phyloP scores from a whole-genome alignment of 352 stramenopile species.

The Phytopythium helicoides region DNA sequence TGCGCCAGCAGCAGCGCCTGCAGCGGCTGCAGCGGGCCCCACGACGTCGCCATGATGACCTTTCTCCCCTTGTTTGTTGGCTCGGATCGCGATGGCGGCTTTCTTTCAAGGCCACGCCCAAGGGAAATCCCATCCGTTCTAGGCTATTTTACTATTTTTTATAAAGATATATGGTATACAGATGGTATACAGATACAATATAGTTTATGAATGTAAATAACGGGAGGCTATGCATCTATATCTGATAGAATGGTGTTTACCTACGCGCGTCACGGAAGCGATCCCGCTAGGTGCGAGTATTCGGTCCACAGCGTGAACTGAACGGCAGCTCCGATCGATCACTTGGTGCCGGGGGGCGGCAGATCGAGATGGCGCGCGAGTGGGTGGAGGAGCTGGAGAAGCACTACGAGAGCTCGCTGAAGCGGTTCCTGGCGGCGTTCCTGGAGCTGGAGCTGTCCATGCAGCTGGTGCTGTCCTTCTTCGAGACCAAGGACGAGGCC shows the following conservation, averaged over 20 bases:
- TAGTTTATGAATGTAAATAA: too few relatives aligned
- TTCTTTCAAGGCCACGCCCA: background rate
- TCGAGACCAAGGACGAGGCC: slow-evolving; percentile 48
- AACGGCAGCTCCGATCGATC: too few relatives aligned
- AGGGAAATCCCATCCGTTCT: background rate
- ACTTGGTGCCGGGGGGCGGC: too few relatives aligned
- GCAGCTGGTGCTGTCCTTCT: slow-evolving; percentile 67
- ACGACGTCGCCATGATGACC: slow-evolving; percentile 25
- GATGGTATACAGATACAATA: too few relatives aligned
- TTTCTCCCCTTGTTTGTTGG: too few relatives aligned
- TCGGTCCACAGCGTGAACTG: too few relatives aligned
- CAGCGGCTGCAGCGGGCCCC: slow-evolving; percentile 55
- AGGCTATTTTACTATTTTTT: too few relatives aligned
- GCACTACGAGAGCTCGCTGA: slow-evolving; percentile 54
- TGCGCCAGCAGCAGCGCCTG: slow-evolving; percentile 36
- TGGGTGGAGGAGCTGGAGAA: slow-evolving; percentile 21
- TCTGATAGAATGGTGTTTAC: too few relatives aligned
- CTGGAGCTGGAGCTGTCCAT: slow-evolving; percentile 76
- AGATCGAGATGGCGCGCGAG: background rate
- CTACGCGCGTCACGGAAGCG: too few relatives aligned
- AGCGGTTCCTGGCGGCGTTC: slow-evolving; percentile 51
- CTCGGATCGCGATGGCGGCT: background rate
- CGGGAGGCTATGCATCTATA: too few relatives aligned
- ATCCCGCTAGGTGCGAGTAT: too few relatives aligned
- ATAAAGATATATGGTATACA: too few relatives aligned